A percentile compares a stretch with the other conserved stretches of the same genome.
These are phyloP conservation scores for Scolecobasidium constrictum DNA, from an alignment of 2,329 filamentous ascomycete species.

Conservation along the genomic window DNA sequence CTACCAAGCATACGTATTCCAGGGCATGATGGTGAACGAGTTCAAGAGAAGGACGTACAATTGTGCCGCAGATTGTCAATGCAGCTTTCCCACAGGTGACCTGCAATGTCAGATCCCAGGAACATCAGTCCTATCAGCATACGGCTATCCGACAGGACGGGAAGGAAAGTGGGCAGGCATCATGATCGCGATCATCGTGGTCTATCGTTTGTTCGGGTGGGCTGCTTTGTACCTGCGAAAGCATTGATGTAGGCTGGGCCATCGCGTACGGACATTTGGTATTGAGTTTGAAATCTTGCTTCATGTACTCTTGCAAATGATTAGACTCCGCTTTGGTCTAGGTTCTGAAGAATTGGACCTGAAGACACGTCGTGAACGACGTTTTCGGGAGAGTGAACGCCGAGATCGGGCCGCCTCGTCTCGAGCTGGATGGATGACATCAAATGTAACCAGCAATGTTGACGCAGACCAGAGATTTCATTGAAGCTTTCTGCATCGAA, in stretches of 20 bases:
- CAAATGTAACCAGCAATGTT: no score
- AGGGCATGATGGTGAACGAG: constrained; percentile 91
- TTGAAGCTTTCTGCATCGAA: no score
- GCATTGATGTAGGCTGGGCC: background rate
- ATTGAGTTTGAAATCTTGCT: no score
- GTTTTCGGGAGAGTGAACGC: no score
- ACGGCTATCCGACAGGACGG: constrained; percentile 55
- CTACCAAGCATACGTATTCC: constrained; percentile 77
- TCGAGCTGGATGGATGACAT: no score
- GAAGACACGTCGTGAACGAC: no score
- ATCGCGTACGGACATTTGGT: no score
- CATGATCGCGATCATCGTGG: constrained; percentile 63
- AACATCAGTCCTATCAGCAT: constrained; percentile 55
- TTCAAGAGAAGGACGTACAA: constrained; percentile 55
- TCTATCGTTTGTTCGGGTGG: constrained; percentile 61
- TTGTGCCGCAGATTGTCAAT: constrained; percentile 50
- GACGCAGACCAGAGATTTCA: no score
- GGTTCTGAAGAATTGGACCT: no score
- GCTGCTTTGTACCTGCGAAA: constrained; percentile 37
- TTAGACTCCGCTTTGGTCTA: no score
- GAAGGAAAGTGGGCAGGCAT: constrained; percentile 66
- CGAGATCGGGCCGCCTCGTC: no score
- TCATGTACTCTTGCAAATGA: no score
- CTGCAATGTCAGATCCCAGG: constrained; percentile 50
- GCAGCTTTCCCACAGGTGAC: constrained; percentile 38